Evolutionary conservation across 2,329 filamentous ascomycete genomes (phyloP).

Genomic region (Zymoseptoria ardabiliae): DNA sequence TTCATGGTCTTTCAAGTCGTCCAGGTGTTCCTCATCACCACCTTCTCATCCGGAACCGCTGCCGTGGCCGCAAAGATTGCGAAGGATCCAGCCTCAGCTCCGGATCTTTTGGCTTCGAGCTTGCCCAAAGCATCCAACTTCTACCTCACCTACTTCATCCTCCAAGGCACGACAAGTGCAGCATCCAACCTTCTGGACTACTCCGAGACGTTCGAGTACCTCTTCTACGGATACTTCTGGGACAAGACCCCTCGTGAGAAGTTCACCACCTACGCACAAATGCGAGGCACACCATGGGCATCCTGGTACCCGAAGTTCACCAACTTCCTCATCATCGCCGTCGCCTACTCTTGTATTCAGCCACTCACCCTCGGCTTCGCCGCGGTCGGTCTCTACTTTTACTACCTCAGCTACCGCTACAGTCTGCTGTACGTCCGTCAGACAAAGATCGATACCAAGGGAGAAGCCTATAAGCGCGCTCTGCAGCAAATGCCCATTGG

Average conservation of each 20-base stretch:
- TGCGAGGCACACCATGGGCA: conserved; percentile 39
- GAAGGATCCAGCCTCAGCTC: conserved; percentile 26
- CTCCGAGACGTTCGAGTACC: conserved; percentile 27
- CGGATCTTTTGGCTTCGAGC: conserved; percentile 29
- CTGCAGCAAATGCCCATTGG: conserved; percentile 42
- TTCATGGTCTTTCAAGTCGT: conserved; percentile 37
- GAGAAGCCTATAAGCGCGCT: conserved; percentile 40
- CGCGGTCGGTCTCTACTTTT: conserved; percentile 36
- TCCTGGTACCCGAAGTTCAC: conserved; percentile 42
- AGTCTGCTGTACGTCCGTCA: conserved; percentile 42
- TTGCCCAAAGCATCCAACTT: conserved; percentile 36
- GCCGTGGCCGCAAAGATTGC: conserved; percentile 28
- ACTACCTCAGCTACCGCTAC: conserved; percentile 44
- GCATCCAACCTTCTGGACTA: conserved; percentile 28
- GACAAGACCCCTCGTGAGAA: conserved; percentile 42
- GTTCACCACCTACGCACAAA: conserved; percentile 37
- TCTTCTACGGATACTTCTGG: conserved; percentile 28
- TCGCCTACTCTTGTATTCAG: conserved; percentile 43
- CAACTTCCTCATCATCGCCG: conserved; percentile 38
- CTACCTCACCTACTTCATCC: conserved; percentile 36
- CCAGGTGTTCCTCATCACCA: conserved; percentile 37
- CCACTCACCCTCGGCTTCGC: conserved; percentile 43
- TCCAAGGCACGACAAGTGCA: conserved; percentile 30
- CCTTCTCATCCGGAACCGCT: conserved; percentile 32
- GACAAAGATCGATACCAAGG: conserved; percentile 43